Percentiles rank a stretch among this genome's conserved stretches.
Evolutionary conservation across 2,329 filamentous ascomycete species (phyloP).

Genomic region (Aspergillus amoenus): DNA sequence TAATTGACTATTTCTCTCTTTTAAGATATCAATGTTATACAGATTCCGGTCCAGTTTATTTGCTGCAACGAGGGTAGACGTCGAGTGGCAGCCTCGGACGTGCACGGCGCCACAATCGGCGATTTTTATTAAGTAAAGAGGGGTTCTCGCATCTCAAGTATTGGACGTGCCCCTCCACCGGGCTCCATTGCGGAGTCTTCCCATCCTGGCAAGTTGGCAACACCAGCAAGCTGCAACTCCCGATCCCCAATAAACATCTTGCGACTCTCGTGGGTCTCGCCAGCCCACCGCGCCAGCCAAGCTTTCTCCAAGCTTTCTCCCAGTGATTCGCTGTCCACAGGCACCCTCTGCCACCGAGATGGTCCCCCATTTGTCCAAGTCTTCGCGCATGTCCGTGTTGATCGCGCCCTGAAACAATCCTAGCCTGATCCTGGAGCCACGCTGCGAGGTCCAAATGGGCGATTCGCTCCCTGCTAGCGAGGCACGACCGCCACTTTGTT

Average conservation of each 20-base stretch:
- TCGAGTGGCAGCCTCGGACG: too few relatives aligned
- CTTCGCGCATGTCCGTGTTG: not conserved
- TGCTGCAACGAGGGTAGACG: too few relatives aligned
- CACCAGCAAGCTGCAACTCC: not conserved
- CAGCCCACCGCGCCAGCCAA: constrained; percentile 13
- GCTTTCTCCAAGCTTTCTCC: constrained; percentile 24
- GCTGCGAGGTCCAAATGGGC: not conserved
- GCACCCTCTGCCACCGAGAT: not conserved
- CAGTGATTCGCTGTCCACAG: constrained; percentile 12
- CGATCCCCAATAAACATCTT: not conserved
- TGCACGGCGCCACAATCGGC: too few relatives aligned
- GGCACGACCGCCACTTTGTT: not conserved
- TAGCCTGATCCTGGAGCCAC: constrained; percentile 2
- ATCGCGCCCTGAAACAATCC: constrained; percentile 1
- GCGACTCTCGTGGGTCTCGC: not conserved
- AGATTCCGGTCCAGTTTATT: too few relatives aligned
- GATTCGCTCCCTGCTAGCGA: not conserved
- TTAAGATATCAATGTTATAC: constrained; percentile 8
- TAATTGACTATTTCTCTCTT: constrained; percentile 5
- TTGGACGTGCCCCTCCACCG: not conserved
- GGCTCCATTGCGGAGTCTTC: not conserved
- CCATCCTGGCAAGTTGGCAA: not conserved
- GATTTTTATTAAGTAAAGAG: not conserved
- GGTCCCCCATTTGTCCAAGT: not conserved
- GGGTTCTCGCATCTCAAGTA: not conserved